phyloP scores from a whole-genome alignment of 2,329 filamentous ascomycete species.

The Penicillium sp. region DNA sequence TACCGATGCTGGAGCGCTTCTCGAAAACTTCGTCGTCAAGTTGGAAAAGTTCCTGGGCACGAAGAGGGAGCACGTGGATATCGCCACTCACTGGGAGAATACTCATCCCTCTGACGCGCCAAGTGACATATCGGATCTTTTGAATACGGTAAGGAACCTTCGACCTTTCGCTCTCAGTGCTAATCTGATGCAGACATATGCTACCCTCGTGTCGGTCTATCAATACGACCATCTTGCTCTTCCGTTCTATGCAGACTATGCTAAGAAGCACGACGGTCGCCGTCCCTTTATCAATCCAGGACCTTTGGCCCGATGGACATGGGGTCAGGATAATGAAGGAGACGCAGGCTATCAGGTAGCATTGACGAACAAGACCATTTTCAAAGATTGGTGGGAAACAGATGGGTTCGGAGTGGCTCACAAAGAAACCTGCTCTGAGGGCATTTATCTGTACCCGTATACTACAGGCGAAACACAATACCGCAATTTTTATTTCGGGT shows the following conservation, averaged over 20 bases:
- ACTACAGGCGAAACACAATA: slow-evolving; percentile 19
- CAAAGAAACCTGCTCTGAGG: slow-evolving; percentile 30
- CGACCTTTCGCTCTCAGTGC: background rate
- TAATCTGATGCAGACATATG: slow-evolving; percentile 13
- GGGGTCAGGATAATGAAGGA: slow-evolving; percentile 19
- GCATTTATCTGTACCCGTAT: slow-evolving; percentile 30
- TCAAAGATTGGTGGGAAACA: slow-evolving; percentile 34
- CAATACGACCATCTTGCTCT: slow-evolving; percentile 17
- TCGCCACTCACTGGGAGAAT: slow-evolving; percentile 23
- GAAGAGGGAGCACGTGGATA: slow-evolving; percentile 26
- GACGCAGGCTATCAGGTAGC: slow-evolving; percentile 24
- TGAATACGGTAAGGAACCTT: slow-evolving; percentile 4
- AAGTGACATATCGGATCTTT: slow-evolving; percentile 6
- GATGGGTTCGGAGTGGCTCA: slow-evolving; percentile 23
- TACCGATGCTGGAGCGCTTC: slow-evolving; percentile 24
- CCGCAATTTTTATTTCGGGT: slow-evolving; percentile 18
- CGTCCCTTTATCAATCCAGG: slow-evolving; percentile 31
- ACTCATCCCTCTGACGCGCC: slow-evolving; percentile 17
- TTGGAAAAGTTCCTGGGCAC: slow-evolving; percentile 26
- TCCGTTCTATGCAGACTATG: slow-evolving; percentile 30
- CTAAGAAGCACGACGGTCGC: slow-evolving; percentile 19
- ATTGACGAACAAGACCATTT: slow-evolving; percentile 32
- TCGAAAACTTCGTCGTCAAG: slow-evolving; percentile 22
- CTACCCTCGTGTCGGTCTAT: slow-evolving; percentile 15
- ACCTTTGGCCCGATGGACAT: slow-evolving; percentile 24